Evolutionary conservation across 1,139 yeast species (phyloP), one percentile per base, ranked within the genome.

Genomic region (Yamadazyma diddensiae): DNA sequence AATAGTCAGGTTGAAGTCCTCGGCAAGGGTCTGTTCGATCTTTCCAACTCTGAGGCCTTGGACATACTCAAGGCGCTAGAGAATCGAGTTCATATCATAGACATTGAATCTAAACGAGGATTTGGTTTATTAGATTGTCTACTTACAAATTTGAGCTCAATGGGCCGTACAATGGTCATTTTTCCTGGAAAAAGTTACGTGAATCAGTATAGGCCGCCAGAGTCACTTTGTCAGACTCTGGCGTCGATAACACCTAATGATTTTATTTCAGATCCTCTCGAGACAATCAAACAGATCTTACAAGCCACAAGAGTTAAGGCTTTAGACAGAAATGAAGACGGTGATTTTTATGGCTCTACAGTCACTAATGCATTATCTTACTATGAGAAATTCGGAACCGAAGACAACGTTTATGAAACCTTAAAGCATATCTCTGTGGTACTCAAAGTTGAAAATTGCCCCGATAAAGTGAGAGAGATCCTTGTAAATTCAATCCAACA

Each of bases 261-360:
- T n/a, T n/a, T n/a, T n/a, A n/a, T n/a, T 5, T n/a, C 25, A 6
- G 35, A 35, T 14, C 40, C 36, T 5, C 30, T 38, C 11, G 26
- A 28, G 13, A n/a, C 26, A n/a, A 32, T 37, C 3, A 33, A 35
- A 1, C 23, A 32, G 3, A 37, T 58, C 2, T 49, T 71, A 11
- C 25, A 27, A 1, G 32, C 53, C 29, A 70, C 69, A 9, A 59
- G 53, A 15, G 33, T 37, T 1, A 37, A 71, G 9, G 67, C 77
- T 0, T 34, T 39, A 2, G 23, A 39, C 2, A 34, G 72, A 26
- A 60, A 53, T 0, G 44, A 64, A n/a, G 57, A 53, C 1, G 73
- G 72, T 1, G 24, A 33, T 10, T 25, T 25, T 21, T 33, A 28
- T 24, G 13, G 29, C 12, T 13, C 24, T 3, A 28, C 29, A 5